A percentile compares a stretch with the other conserved stretches of the same genome.
These are phyloP conservation scores for Mortierella hygrophila DNA, from an alignment of 192 early-diverging fungal species.

Conservation along the genomic window DNA sequence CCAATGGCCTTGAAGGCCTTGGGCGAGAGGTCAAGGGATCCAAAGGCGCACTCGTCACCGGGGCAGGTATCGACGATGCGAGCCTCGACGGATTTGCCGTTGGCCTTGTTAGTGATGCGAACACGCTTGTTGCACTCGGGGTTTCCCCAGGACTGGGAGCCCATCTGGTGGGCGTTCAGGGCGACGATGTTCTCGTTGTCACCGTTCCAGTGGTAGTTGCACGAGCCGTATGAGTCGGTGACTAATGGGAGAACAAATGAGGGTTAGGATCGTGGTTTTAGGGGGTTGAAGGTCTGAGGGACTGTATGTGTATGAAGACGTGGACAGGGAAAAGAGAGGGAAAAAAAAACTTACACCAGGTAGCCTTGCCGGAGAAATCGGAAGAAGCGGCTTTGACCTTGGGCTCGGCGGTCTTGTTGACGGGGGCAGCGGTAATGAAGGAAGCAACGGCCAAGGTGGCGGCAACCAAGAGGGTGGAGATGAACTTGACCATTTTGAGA, in stretches of 20 bases:
- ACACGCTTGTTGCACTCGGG: conserved; percentile 53
- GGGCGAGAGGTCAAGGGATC: conserved; percentile 54
- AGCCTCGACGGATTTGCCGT: conserved; percentile 46
- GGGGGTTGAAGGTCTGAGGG: too few relatives aligned
- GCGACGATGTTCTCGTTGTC: conserved; percentile 52
- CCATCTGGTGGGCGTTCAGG: conserved; percentile 57
- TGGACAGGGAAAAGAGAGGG: background rate
- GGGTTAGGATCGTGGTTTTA: background rate
- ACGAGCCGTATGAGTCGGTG: conserved; percentile 42
- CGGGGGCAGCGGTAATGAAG: conserved; percentile 5
- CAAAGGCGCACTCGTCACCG: conserved; percentile 42
- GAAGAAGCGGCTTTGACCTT: conserved; percentile 15
- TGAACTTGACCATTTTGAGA: conserved; percentile 41
- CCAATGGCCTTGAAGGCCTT: conserved; percentile 54
- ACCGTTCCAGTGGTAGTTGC: conserved; percentile 47
- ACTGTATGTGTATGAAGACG: background rate
- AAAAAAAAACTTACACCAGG: conserved; percentile 43
- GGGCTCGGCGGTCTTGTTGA: conserved; percentile 15
- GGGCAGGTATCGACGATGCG: conserved; percentile 62
- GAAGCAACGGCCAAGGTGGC: conserved; percentile 20
- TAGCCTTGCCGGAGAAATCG: conserved; percentile 43
- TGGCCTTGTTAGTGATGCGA: conserved; percentile 25
- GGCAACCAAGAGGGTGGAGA: conserved; percentile 3
- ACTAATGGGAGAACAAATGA: background rate
- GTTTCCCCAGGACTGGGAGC: conserved; percentile 40